Evolutionary conservation across 2,329 filamentous ascomycete species (phyloP).

Genomic region (Colletotrichum lindemuthianum): DNA sequence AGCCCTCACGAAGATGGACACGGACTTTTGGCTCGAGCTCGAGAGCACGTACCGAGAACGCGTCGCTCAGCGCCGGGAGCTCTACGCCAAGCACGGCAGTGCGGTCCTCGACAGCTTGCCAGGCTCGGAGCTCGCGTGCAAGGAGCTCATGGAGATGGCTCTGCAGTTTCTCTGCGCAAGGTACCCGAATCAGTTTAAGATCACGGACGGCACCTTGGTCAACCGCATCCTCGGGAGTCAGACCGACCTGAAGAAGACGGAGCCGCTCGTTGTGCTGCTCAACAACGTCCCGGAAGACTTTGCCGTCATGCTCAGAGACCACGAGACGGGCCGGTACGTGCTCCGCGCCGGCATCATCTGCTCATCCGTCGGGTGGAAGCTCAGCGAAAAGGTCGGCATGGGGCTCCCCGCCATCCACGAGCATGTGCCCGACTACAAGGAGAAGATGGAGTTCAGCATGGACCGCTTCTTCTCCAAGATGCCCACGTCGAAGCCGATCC

Average conservation of each 20-base stretch:
- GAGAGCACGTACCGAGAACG: slow-evolving; percentile 76
- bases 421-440: slow-evolving; percentile 83
- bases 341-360: slow-evolving; percentile 83
- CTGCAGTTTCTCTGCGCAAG: slow-evolving; percentile 81
- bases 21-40: slow-evolving; percentile 90
- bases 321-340: slow-evolving; percentile 75
- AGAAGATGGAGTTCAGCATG: slow-evolving; percentile 90
- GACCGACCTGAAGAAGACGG: slow-evolving; percentile 68
- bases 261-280: slow-evolving; percentile 76
- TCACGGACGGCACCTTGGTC: slow-evolving; percentile 68
- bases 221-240: slow-evolving; percentile 75
- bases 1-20: slow-evolving; percentile 82
- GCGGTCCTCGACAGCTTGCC: slow-evolving; percentile 75
- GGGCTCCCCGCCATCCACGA: slow-evolving; percentile 77
- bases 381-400: slow-evolving; percentile 77
- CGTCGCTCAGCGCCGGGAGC: slow-evolving; percentile 73
- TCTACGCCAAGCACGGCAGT: slow-evolving; percentile 72
- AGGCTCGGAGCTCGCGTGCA: slow-evolving; percentile 81
- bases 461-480: slow-evolving; percentile 87
- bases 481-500: slow-evolving; percentile 78
- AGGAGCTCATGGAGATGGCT: slow-evolving; percentile 88
- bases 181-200: slow-evolving; percentile 79
- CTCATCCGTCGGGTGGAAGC: slow-evolving; percentile 82
- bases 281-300: slow-evolving; percentile 89
- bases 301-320: slow-evolving; percentile 77